Conservation (phyloP, 2,329 filamentous ascomycete species). For the Diaporthe helianthi region DNA sequence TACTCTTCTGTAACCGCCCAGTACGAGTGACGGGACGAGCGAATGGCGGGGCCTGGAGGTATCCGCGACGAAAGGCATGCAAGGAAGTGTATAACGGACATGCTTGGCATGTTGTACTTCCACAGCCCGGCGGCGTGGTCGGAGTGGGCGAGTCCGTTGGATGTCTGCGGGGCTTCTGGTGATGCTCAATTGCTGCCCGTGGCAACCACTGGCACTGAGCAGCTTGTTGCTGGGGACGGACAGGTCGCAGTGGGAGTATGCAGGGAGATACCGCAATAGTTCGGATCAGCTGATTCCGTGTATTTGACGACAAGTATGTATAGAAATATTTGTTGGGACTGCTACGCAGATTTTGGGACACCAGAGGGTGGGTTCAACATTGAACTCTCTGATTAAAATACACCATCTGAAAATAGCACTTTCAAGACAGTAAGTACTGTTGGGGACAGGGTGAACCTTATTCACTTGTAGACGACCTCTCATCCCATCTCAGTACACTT, state of each 20-base stretch:
- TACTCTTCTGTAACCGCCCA: not conserved
- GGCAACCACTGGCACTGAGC: too few relatives aligned
- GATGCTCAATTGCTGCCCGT: not conserved
- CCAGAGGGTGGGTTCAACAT: too few relatives aligned
- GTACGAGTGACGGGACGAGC: not conserved
- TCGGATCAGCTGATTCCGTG: not conserved
- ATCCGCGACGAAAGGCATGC: not conserved
- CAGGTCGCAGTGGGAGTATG: not conserved
- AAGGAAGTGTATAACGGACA: not conserved
- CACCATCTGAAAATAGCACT: too few relatives aligned
- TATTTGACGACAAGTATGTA: too few relatives aligned
- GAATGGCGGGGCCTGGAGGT: not conserved
- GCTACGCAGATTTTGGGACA: not conserved
- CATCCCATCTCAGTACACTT: too few relatives aligned
- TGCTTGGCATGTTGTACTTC: constrained; percentile 9
- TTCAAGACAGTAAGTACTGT: too few relatives aligned
- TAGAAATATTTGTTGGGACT: not conserved
- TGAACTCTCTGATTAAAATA: too few relatives aligned
- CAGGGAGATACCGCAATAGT: not conserved
- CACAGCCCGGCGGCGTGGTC: not conserved
- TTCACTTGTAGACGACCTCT: too few relatives aligned
- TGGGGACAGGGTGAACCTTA: too few relatives aligned
- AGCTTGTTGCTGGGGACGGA: not conserved
- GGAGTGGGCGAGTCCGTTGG: constrained; percentile 2
- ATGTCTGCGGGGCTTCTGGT: not conserved